These are phyloP conservation scores for Neurospora discreta DNA, from an alignment of 495 filamentous ascomycete species.

Conservation along the genomic window DNA sequence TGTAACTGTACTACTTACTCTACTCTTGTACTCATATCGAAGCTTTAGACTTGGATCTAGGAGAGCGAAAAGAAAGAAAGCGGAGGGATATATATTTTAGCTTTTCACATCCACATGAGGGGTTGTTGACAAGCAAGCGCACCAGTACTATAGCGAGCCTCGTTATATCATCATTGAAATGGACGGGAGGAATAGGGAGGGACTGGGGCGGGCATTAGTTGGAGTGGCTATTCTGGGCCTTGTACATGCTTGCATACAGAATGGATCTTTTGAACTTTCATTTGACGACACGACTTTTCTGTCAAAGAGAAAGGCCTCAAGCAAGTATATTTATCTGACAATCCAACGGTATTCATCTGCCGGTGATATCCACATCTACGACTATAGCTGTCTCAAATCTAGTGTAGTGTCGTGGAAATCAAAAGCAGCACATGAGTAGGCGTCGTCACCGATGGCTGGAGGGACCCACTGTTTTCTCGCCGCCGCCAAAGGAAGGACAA, in stretches of 20 bases:
- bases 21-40: neutral
- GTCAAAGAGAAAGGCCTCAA: no score
- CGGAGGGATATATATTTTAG: neutral
- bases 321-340: neutral
- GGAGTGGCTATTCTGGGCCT: neutral
- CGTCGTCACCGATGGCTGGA: neutral
- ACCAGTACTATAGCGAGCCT: neutral
- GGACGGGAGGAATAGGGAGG: neutral
- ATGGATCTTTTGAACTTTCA: neutral
- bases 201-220: neutral
- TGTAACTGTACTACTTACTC: neutral
- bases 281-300: no score
- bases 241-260: neutral
- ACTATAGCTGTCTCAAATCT: neutral
- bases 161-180: neutral
- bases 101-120: neutral
- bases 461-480: neutral
- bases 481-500: neutral
- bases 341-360: neutral
- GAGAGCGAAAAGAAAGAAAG: neutral
- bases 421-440: neutral
- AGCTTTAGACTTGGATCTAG: neutral
- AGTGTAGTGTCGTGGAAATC: neutral
- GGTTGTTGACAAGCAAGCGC: neutral
- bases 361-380: neutral